Evolutionary conservation across 164 flowering plant species (phyloP).

Genomic region (grape (Vitis vinifera)): DNA sequence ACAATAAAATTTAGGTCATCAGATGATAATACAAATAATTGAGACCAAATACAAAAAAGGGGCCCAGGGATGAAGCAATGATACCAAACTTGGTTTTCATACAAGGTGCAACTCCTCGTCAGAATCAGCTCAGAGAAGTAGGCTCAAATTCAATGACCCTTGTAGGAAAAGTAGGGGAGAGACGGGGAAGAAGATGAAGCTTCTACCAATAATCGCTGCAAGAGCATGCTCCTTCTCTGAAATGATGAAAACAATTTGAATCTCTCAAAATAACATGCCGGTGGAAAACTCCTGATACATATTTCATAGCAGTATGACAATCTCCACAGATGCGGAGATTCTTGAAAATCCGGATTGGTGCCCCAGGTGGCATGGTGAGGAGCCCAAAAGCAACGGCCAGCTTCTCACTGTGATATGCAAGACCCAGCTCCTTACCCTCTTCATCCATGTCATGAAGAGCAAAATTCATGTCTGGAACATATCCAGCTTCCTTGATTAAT

Average conservation of each 20-base stretch:
- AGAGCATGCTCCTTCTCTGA: conserved; percentile 67
- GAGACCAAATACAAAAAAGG: too few species aligned
- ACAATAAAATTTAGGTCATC: too few species aligned
- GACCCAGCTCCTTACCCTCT: conserved; percentile 71
- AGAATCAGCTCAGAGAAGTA: too few species aligned
- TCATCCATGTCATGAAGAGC: conserved; percentile 78
- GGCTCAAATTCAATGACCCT: too few species aligned
- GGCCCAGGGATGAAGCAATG: too few species aligned
- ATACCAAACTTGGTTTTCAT: too few species aligned
- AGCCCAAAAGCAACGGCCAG: conserved; percentile 82
- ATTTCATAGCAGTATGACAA: conserved; percentile 78
- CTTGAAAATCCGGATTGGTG: conserved; percentile 72
- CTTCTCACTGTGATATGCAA: conserved; percentile 90
- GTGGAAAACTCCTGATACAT: conserved; percentile 48
- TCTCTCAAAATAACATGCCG: conserved; percentile 76
- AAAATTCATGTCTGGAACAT: conserved; percentile 68
- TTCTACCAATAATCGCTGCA: conserved; percentile 83
- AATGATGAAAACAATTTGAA: conserved; percentile 88
- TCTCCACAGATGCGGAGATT: conserved; percentile 96
- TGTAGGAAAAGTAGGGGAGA: not conserved
- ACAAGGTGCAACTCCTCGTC: too few species aligned
- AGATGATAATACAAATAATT: too few species aligned
- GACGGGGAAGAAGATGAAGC: not conserved
- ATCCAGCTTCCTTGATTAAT: conserved; percentile 72
- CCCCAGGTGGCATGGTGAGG: conserved; percentile 46